phyloP scores from a whole-genome alignment of 768 basidiomycete species.

The Xerocomus brunneocitrinus region DNA sequence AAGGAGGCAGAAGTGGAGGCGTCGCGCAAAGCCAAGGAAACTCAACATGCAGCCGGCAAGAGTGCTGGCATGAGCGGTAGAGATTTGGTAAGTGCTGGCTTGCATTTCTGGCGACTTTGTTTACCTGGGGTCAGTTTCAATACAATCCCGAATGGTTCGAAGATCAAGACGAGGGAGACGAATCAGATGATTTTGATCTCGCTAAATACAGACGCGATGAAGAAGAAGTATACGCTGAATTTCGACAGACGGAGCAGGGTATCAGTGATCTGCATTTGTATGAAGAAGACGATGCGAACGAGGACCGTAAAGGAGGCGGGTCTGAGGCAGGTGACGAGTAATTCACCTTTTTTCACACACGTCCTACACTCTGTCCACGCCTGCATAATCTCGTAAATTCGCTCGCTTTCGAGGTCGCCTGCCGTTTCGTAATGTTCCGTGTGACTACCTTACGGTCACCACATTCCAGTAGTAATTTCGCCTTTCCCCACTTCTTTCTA shows the following conservation, averaged over 20 bases:
- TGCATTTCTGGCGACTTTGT: background rate
- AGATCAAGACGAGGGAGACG: conserved; percentile 54
- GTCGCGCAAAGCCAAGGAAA: conserved; percentile 73
- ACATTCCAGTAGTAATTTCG: background rate
- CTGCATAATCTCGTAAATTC: background rate
- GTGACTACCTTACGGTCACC: conserved; percentile 7
- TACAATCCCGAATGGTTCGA: conserved; percentile 95
- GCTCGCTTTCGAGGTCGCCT: background rate
- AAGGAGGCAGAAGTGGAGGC: conserved; percentile 88
- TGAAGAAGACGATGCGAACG: conserved; percentile 19
- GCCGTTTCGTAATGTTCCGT: conserved; percentile 18
- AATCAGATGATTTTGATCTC: conserved; percentile 53
- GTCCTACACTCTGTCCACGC: no score
- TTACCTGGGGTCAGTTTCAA: conserved; percentile 59
- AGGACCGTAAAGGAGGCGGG: conserved; percentile 1
- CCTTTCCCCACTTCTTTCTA: conserved; percentile 2
- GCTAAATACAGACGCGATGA: conserved; percentile 49
- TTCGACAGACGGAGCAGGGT: conserved; percentile 19
- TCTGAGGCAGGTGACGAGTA: conserved; percentile 2
- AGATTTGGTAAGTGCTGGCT: conserved; percentile 65
- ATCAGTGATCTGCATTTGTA: conserved; percentile 15
- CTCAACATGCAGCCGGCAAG: conserved; percentile 84
- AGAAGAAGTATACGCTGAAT: conserved; percentile 27
- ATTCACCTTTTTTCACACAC: background rate
- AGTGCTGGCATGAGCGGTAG: conserved; percentile 89